Evolutionary conservation across 768 basidiomycete genomes (phyloP), one percentile per base, ranked within the genome.

Genomic region (Phaffia australis): DNA sequence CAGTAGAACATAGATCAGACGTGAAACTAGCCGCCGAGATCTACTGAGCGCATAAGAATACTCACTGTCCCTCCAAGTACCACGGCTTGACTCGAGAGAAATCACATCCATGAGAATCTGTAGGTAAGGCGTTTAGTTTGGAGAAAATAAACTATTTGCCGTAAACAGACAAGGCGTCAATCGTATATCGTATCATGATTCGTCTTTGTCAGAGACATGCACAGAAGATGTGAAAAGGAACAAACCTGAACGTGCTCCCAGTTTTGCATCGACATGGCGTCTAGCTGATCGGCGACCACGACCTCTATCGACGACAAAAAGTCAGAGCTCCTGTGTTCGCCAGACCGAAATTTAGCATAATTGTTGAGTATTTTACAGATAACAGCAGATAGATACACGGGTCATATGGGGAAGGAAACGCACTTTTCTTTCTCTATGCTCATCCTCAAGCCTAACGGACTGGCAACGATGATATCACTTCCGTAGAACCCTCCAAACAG

Each of bases 21-120:
- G 46, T 23, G 57, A 64, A 55, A 64, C n/a, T 61, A 60, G 62
- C 27, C 30, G 58, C 19, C n/a, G 50, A 66, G 46, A n/a, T 48
- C 23, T 35, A 9, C 11, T 42, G 35, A 42, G 4, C 29, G 52
- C 29, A 9, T 54, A 9, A 23, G 50, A 55, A 15, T 11, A 78
- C 89, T 73, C 77, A 95, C 93, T 90, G 83, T 74, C 87, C 87
- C 71, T 98, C 94, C 15, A 98, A 82, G 75, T 93, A 95, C 95
- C 95, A 98, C 0, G 91, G 89, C 77, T 95, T 98, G 72, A 98
- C 87, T 15, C 95, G 84, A 14, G 92, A 94, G 78, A 98, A 97
- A 76, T 98, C 95, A 27, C 88, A 84, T 69, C 93, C 88, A 70
- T 86, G 93, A 1, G 92, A 89, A 72, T 93, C 88, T 72, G 91